phyloP scores from a whole-genome alignment of 2,329 filamentous ascomycete species.

The Cordyceps tenuipes region DNA sequence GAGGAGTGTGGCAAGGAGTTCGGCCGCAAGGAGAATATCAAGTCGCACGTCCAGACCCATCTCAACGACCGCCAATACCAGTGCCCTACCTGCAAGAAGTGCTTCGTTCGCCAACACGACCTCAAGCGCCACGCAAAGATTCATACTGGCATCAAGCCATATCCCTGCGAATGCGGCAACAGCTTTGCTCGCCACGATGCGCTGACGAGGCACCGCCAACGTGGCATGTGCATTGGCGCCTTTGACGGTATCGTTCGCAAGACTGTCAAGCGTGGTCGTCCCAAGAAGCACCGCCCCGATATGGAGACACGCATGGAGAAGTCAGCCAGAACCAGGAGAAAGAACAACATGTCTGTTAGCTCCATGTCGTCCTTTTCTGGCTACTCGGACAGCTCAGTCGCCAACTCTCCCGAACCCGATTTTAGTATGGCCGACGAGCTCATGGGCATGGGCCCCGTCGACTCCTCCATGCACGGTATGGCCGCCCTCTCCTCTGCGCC shows the following conservation, averaged over 20 bases:
- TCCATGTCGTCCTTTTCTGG: conserved; percentile 47
- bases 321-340: conserved; percentile 43
- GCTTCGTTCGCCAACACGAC: conserved; percentile 94
- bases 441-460: conserved; percentile 32
- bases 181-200: conserved; percentile 94
- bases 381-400: conserved; percentile 48
- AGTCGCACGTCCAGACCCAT: conserved; percentile 96
- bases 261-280: conserved; percentile 54
- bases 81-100: conserved; percentile 88
- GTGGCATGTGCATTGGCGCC: conserved; percentile 92
- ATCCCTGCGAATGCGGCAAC: conserved; percentile 89
- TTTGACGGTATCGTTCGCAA: conserved; percentile 69
- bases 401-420: conserved; percentile 43
- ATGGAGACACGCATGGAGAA: conserved; percentile 49
- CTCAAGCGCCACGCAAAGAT: conserved; percentile 97
- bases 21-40: conserved; percentile 97
- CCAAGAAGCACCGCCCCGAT: conserved; percentile 53
- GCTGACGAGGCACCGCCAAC: conserved; percentile 84
- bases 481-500: conserved; percentile 39
- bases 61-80: conserved; percentile 92
- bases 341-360: conserved; percentile 42
- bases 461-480: conserved; percentile 20
- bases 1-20: conserved; percentile 81
- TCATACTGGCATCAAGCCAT: conserved; percentile 91
- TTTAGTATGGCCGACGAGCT: conserved; percentile 41